Evolutionary conservation across 495 filamentous ascomycete species (phyloP).

Genomic region (Pseudoneurospora amorphoporcata): DNA sequence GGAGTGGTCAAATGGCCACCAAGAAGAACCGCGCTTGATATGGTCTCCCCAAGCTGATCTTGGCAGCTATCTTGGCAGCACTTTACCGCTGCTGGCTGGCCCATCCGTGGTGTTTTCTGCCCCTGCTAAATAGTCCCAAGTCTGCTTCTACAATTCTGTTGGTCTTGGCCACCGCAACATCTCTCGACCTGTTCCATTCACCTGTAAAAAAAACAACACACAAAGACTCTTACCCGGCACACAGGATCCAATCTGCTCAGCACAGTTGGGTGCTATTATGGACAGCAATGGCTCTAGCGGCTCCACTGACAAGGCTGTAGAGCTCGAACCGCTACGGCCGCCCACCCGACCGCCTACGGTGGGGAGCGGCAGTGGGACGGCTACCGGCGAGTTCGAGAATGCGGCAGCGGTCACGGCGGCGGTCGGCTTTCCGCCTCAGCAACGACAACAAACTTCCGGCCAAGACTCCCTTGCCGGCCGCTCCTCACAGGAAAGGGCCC

Average conservation of each 20-base stretch:
- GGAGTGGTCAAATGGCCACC: not conserved
- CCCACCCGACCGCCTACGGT: not conserved
- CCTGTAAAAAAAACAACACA: not conserved
- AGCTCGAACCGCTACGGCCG: not conserved
- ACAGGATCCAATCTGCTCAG: not conserved
- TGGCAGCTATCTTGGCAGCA: not conserved
- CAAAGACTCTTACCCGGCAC: not conserved
- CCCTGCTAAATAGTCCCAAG: not conserved
- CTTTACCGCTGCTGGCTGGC: not conserved
- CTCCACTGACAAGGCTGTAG: not conserved
- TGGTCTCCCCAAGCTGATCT: conserved; percentile 2
- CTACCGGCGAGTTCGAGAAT: not conserved
- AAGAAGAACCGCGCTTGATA: conserved; percentile 23
- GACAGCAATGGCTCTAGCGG: not conserved
- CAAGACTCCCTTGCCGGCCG: not conserved
- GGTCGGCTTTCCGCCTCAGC: not conserved
- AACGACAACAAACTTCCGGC: not conserved
- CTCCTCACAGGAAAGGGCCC: conserved; percentile 1
- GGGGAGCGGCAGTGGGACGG: not conserved
- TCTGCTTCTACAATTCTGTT: not conserved
- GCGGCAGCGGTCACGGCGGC: not conserved
- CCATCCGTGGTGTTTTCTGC: not conserved
- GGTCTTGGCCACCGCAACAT: not conserved
- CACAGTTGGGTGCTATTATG: not conserved
- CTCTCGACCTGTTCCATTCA: not conserved